These are phyloP conservation scores for Calonectria ilicicola DNA, from an alignment of 2,329 filamentous ascomycete genomes.

Conservation along the genomic window DNA sequence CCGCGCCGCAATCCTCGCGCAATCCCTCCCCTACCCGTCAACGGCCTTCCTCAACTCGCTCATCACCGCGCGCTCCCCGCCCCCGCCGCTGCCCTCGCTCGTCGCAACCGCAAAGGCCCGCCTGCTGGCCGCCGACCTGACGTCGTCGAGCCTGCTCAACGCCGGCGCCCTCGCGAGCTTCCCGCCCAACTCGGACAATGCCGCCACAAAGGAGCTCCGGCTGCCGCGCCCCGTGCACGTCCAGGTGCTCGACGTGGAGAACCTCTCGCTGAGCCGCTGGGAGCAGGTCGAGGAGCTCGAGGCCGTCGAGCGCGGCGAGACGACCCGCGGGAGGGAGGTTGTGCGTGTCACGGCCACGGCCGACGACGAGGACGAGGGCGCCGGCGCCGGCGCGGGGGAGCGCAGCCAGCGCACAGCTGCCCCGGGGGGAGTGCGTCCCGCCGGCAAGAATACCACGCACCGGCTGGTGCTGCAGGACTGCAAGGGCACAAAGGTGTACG, in stretches of 20 bases:
- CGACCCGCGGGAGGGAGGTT: conserved; percentile 81
- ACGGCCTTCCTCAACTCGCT: conserved; percentile 73
- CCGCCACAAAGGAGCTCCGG: conserved; percentile 64
- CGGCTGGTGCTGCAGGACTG: conserved; percentile 87
- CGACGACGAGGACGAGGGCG: conserved; percentile 60
- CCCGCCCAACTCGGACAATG: conserved; percentile 67
- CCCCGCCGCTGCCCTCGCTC: conserved; percentile 76
- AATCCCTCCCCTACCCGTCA: conserved; percentile 67
- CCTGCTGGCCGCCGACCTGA: conserved; percentile 82
- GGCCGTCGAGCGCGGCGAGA: conserved; percentile 78
- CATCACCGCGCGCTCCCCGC: conserved; percentile 64
- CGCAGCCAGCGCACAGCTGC: conserved; percentile 15
- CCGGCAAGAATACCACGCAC: conserved; percentile 71
- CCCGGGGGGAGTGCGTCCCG: conserved; percentile 28
- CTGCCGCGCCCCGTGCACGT: conserved; percentile 76
- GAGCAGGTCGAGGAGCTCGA: conserved; percentile 88
- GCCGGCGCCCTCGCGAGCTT: conserved; percentile 52
- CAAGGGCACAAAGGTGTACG: conserved; percentile 75
- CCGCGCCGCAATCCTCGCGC: conserved; percentile 59
- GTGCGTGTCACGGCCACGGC: conserved; percentile 71
- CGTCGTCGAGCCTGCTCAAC: conserved; percentile 61
- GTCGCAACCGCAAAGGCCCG: conserved; percentile 85
- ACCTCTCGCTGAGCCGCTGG: conserved; percentile 84
- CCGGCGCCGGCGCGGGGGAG: conserved; percentile 27
- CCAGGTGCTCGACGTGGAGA: conserved; percentile 88